Base-by-base conservation (phyloP, 768 basidiomycete species). In the Collybia nuda region DNA sequence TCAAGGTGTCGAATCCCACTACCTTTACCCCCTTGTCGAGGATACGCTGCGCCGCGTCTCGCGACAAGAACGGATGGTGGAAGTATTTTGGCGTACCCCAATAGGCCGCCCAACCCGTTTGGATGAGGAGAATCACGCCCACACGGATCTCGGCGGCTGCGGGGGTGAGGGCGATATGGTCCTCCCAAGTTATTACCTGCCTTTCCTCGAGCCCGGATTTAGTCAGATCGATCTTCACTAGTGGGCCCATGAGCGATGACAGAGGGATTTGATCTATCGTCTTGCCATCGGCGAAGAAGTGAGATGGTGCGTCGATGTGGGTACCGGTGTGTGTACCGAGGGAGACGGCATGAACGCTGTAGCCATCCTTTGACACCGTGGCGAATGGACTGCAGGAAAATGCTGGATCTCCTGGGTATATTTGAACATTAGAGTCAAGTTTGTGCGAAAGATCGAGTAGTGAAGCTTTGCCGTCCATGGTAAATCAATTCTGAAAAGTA, bases 281-380 rank as follows among this genome's bases (percentile, higher is more conserved):
- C 39, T 67, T 66, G 4, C 84, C 86, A 23, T 76, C 69, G 3
- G 67, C 66, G 65, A 85, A 66, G 69, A 88, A 90, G 59, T 91
- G 89, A 44, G 77, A 81, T 0, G 89, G 89, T 1, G 88, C 85
- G 57, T 91, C 89, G 64, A 90, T 74, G 67, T 91, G 89, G 2
- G 89, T 90, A 40, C 88, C 89, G 1, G 84, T 84, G 60, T 90
- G 89, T 1, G 88, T 81, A 3, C 84, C 78, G 18, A 89, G 58
- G 22, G 77, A 68, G 43, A 91, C 66, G 0, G 70, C 59, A 53
- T 76, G 76, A 11, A 86, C 77, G 43, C 69, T 75, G 59, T 74
- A 79, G 32, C 79, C 79, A 48, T 83, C 73, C 48, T 69, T 61
- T 3, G 62, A 49, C 48, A 84, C 62, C 9, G 74, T 72, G 24